Conservation (phyloP, 1,139 yeast genomes). For the Kodamaea anthophila region DNA sequence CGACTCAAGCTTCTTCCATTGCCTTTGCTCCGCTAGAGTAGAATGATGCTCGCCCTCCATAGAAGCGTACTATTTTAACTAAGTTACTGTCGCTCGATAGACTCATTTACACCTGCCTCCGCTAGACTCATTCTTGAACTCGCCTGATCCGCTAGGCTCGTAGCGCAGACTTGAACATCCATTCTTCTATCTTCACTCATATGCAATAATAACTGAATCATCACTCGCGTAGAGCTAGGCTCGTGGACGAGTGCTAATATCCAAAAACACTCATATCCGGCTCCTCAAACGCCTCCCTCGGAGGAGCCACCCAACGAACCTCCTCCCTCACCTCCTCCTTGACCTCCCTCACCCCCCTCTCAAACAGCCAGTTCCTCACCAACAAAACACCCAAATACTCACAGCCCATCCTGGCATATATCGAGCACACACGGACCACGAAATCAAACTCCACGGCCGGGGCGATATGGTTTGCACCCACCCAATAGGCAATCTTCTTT, state of each 20-base stretch:
- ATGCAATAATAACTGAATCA: no score
- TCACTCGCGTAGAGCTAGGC: no score
- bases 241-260: slow-evolving; percentile 16
- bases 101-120: no score
- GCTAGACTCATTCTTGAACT: no score
- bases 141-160: no score
- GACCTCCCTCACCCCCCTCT: slow-evolving; percentile 11
- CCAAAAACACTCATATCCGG: slow-evolving; percentile 82
- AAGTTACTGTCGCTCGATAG: no score
- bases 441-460: slow-evolving; percentile 52
- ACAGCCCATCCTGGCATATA: slow-evolving; percentile 87
- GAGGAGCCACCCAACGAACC: slow-evolving; percentile 7
- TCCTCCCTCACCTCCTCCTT: slow-evolving; percentile 6
- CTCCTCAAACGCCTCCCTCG: slow-evolving; percentile 47
- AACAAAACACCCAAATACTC: slow-evolving; percentile 66
- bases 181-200: no score
- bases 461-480: slow-evolving; percentile 44
- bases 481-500: slow-evolving; percentile 39
- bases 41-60: no score
- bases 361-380: slow-evolving; percentile 64
- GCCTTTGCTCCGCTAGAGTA: no score
- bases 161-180: no score
- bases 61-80: no score
- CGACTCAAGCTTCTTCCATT: no score
- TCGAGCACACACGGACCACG: slow-evolving; percentile 55